Conservation (phyloP, 345 rosid genomes). For the Sonneratia alba region DNA sequence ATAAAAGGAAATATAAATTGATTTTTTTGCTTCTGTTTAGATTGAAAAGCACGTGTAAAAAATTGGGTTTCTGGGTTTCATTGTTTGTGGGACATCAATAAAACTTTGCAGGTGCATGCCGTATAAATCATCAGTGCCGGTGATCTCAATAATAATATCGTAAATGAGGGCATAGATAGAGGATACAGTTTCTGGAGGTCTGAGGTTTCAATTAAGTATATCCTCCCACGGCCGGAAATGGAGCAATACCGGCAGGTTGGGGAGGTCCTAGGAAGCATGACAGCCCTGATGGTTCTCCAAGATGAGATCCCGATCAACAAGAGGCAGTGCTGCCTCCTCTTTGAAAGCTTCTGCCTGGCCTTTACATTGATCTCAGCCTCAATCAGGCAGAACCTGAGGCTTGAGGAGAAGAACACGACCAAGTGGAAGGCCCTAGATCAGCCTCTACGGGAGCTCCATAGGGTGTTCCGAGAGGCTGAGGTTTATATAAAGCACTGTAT, state of each 20-base stretch:
- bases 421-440: conserved; percentile 90
- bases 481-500: conserved; percentile 53
- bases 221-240: conserved; percentile 20
- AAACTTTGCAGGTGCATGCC: background rate
- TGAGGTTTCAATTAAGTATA: background rate
- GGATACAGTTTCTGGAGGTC: background rate
- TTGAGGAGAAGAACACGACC: conserved; percentile 58
- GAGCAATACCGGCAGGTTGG: conserved; percentile 86
- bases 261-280: conserved; percentile 83
- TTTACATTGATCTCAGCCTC: conserved; percentile 61
- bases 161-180: no score
- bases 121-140: background rate
- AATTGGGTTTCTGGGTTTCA: background rate
- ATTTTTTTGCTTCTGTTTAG: background rate
- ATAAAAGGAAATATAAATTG: no score
- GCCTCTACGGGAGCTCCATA: conserved; percentile 61
- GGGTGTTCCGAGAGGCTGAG: conserved; percentile 87
- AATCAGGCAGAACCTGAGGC: conserved; percentile 58
- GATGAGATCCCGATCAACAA: conserved; percentile 66
- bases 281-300: conserved; percentile 74
- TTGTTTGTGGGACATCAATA: background rate
- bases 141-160: no score
- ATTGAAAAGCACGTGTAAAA: no score
- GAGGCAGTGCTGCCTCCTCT: conserved; percentile 62
- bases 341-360: conserved; percentile 48